Conservation (phyloP, 768 basidiomycete species). For the Pulveroboletus sp. region DNA sequence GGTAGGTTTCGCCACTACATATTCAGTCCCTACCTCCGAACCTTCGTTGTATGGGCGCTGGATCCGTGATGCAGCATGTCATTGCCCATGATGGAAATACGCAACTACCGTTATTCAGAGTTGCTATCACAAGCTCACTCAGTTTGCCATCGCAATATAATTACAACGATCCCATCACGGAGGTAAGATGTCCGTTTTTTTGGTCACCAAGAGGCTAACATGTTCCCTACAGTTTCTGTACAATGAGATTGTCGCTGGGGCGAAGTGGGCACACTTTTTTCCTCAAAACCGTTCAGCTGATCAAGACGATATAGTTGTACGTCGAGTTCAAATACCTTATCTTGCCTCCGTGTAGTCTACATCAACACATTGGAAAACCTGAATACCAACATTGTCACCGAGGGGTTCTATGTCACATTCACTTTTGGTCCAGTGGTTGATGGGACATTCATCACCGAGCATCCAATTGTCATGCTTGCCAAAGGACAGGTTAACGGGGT, state of each 20-base stretch:
- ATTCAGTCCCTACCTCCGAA: too few species aligned
- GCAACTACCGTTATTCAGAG: too few species aligned
- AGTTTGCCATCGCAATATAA: too few species aligned
- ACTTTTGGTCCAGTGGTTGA: not conserved
- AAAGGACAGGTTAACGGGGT: constrained; percentile 6
- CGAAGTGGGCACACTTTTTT: not conserved
- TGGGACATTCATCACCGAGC: not conserved
- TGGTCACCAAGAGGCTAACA: not conserved
- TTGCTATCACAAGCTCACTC: too few species aligned
- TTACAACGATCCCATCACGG: too few species aligned
- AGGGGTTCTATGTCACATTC: constrained; percentile 6
- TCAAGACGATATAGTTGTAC: not conserved
- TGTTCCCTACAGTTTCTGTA: constrained; percentile 1
- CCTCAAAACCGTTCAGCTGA: not conserved
- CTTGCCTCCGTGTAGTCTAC: constrained; percentile 5
- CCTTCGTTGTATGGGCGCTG: too few species aligned
- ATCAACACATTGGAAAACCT: not conserved
- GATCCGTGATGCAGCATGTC: too few species aligned
- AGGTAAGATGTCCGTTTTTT: too few species aligned
- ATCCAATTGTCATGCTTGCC: not conserved
- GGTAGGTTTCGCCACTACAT: too few species aligned
- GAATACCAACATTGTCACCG: not conserved
- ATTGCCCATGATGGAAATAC: too few species aligned
- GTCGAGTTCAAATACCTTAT: not conserved
- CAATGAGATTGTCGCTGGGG: not conserved